Percentiles rank a stretch among this genome's conserved stretches.
phyloP scores from a whole-genome alignment of 805 yeast species.

The Lipomyces orientalis region DNA sequence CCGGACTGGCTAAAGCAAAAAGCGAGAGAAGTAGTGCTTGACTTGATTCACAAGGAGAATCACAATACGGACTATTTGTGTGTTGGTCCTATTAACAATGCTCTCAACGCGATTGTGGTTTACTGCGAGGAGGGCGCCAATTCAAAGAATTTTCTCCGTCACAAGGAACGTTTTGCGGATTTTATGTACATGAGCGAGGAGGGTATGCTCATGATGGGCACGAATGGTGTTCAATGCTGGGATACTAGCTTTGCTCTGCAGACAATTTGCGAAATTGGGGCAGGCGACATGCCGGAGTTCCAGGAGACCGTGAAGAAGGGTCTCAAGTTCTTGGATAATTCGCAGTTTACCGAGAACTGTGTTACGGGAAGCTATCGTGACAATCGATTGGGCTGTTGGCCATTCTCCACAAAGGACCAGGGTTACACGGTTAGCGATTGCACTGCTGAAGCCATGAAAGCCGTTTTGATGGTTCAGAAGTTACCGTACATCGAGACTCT shows the following conservation, averaged over 20 bases:
- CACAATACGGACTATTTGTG: constrained; percentile 78
- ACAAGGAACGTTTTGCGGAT: constrained; percentile 70
- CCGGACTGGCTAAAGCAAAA: constrained; percentile 71
- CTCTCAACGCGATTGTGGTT: constrained; percentile 77
- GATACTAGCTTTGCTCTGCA: constrained; percentile 92
- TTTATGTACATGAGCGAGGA: constrained; percentile 82
- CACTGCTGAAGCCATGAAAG: constrained; percentile 94
- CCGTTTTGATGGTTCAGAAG: constrained; percentile 86
- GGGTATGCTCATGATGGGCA: constrained; percentile 94
- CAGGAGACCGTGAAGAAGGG: constrained; percentile 67
- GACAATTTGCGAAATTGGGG: constrained; percentile 76
- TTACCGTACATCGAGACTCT: constrained; percentile 48
- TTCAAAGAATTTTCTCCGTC: constrained; percentile 62
- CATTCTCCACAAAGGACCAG: constrained; percentile 92
- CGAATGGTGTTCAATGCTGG: constrained; percentile 98
- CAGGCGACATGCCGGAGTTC: constrained; percentile 72
- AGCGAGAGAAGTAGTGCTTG: constrained; percentile 61
- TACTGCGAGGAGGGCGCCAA: constrained; percentile 71
- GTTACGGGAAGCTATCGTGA: constrained; percentile 82
- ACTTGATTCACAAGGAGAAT: constrained; percentile 73
- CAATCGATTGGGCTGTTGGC: constrained; percentile 88
- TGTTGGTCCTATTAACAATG: constrained; percentile 93
- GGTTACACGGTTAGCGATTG: constrained; percentile 97
- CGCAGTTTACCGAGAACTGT: constrained; percentile 85
- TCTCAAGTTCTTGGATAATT: constrained; percentile 72